A percentile compares a stretch with the other conserved stretches of the same genome.
Conservation (phyloP, 2,329 filamentous ascomycete genomes). For the Aspergillus pseudoviridinutans region DNA sequence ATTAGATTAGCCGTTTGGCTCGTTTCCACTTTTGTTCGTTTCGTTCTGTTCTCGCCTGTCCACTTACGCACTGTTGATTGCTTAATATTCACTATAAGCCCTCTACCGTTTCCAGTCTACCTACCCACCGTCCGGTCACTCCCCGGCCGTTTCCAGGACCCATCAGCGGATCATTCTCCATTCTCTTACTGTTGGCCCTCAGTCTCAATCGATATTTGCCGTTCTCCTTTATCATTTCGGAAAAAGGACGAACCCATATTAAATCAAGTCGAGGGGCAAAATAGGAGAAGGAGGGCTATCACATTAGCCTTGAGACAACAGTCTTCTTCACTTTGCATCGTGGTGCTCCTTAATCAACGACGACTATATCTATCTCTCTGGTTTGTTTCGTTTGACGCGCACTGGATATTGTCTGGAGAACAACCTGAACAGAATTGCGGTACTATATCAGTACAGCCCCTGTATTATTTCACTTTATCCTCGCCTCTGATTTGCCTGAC, state of each 20-base stretch:
- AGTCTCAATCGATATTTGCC: constrained; percentile 13
- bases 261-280: background rate
- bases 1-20: background rate
- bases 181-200: constrained; percentile 12
- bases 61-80: background rate
- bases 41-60: constrained; percentile 20
- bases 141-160: constrained; percentile 14
- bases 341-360: background rate
- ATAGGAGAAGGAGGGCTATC: constrained; percentile 3
- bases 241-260: constrained; percentile 1
- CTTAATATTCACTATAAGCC: constrained; percentile 20
- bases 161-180: constrained; percentile 17
- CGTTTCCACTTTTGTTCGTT: constrained; percentile 27
- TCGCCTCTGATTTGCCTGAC: constrained; percentile 9
- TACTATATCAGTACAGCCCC: constrained; percentile 9
- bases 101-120: background rate
- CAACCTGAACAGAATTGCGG: constrained; percentile 12
- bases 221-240: constrained; percentile 13
- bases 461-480: constrained; percentile 19
- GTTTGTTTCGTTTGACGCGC: background rate
- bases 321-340: background rate
- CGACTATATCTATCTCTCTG: background rate
- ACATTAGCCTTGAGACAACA: background rate
- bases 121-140: constrained; percentile 14
- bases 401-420: background rate